Percentiles rank a stretch among this genome's conserved stretches.
Evolutionary conservation across 2,329 filamentous ascomycete genomes (phyloP).

Genomic region (Bipolaris victoriae): DNA sequence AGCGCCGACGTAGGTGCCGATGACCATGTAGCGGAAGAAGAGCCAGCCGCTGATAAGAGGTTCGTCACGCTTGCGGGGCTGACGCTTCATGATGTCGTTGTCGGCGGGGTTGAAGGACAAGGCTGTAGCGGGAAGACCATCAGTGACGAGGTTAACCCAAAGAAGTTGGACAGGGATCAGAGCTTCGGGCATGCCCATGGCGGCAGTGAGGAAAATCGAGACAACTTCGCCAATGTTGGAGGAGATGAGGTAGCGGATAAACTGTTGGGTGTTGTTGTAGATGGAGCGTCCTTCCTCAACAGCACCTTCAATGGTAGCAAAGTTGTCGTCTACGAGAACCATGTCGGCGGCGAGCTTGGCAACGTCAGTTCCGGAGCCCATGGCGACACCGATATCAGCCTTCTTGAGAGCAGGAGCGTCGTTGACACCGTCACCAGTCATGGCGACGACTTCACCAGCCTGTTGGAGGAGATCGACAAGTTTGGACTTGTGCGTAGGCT

Average conservation of each 20-base stretch:
- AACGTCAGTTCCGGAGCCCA: slow-evolving; percentile 97
- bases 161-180: slow-evolving; percentile 95
- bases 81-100: slow-evolving; percentile 94
- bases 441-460: slow-evolving; percentile 91
- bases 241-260: slow-evolving; percentile 98
- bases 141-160: slow-evolving; percentile 98
- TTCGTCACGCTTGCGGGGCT: slow-evolving; percentile 90
- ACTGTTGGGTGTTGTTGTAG: slow-evolving; percentile 99
- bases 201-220: slow-evolving; percentile 96
- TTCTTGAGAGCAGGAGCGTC: slow-evolving; percentile 98
- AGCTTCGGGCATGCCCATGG: slow-evolving; percentile 95
- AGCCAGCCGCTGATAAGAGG: slow-evolving; percentile 92
- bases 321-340: slow-evolving; percentile 98
- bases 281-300: slow-evolving; percentile 97
- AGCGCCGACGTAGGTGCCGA: slow-evolving; percentile 91
- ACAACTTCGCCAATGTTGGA: slow-evolving; percentile 99
- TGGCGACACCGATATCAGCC: slow-evolving; percentile 97
- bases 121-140: slow-evolving; percentile 93
- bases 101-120: slow-evolving; percentile 99
- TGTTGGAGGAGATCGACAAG: slow-evolving; percentile 95
- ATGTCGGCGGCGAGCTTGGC: slow-evolving; percentile 97
- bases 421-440: slow-evolving; percentile 99
- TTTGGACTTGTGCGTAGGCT: slow-evolving; percentile 96
- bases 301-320: slow-evolving; percentile 93
- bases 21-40: slow-evolving; percentile 96